Base-by-base conservation (phyloP, 768 basidiomycete species). In the Suillus tomentosus region DNA sequence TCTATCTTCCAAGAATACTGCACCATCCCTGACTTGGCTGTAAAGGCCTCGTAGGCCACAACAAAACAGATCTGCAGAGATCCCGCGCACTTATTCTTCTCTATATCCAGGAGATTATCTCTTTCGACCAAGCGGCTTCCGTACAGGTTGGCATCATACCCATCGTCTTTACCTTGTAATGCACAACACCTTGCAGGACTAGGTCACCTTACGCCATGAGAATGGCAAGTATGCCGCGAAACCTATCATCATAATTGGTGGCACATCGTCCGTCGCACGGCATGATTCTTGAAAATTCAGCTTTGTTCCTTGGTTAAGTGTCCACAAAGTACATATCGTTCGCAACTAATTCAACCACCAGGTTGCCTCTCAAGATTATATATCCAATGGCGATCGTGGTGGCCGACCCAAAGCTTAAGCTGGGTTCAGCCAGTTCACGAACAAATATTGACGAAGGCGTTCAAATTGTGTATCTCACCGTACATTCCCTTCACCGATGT, bases 61-160 rank as follows among this genome's bases (percentile, higher is more conserved):
- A 43, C 10, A 60, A 59, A 31, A 22, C 8, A 5, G n/a, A n/a
- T n/a, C n/a, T n/a, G n/a, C n/a, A n/a, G 11, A 39, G 45, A n/a
- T 48, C 39, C 22, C 3, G 24, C 17, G 51, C 37, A 27, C 47
- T 48, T 2, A 24, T 1, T 19, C 10, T 13, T 39, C 6, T 58
- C 9, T 61, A 78, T 74, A 71, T 83, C 31, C 31, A 31, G 31
- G 31, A 3, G n/a, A 74, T 72, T n/a, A 51, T 79, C n/a, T 70
- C 76, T 0, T 76, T 78, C 61, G 79, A 80, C 27, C 63, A 78
- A 62, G 82, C 76, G 7, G 71, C 80, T 0, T 74, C 81, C 1
- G 64, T 82, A 0, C 77, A 78, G 0, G 50, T 76, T 27, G 74
- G 67, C 10, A 51, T 80, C 9, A 64, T 67, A 2, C 77, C 80